Conservation (phyloP, 2,329 filamentous ascomycete genomes). For the Aspergillus uvarum region DNA sequence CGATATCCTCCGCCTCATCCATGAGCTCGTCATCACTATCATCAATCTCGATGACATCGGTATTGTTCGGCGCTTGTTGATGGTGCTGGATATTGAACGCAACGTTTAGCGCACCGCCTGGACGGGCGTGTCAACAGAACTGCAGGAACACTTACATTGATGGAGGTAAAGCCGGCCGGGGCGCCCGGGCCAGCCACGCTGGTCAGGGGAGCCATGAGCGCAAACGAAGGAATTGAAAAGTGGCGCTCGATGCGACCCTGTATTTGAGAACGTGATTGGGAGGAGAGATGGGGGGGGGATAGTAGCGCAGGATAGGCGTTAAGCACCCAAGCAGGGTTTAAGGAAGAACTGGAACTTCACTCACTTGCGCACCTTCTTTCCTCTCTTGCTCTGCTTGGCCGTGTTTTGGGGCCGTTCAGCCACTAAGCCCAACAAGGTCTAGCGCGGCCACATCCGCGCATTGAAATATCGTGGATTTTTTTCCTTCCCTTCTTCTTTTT, state of each 20-base stretch:
- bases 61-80: conserved; percentile 22
- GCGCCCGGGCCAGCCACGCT: conserved; percentile 31
- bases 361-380: conserved; percentile 21
- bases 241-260: background rate
- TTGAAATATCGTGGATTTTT: conserved; percentile 29
- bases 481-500: conserved; percentile 41
- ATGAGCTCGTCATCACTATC: conserved; percentile 32
- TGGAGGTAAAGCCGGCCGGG: conserved; percentile 24
- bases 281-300: background rate
- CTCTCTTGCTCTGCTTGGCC: conserved; percentile 33
- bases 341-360: conserved; percentile 22
- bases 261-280: background rate
- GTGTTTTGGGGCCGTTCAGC: conserved; percentile 26
- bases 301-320: background rate
- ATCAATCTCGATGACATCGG: conserved; percentile 43
- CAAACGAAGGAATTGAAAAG: background rate
- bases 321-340: conserved; percentile 16
- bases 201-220: conserved; percentile 42
- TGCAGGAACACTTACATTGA: conserved; percentile 25
- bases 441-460: conserved; percentile 28
- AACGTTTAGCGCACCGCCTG: conserved; percentile 13
- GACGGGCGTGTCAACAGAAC: conserved; percentile 11
- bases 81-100: conserved; percentile 20
- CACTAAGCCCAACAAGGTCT: conserved; percentile 33
- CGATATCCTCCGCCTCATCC: conserved; percentile 12